Evolutionary conservation across 208 protist genomes (phyloP).

Genomic region (Leishmania guyanensis): DNA sequence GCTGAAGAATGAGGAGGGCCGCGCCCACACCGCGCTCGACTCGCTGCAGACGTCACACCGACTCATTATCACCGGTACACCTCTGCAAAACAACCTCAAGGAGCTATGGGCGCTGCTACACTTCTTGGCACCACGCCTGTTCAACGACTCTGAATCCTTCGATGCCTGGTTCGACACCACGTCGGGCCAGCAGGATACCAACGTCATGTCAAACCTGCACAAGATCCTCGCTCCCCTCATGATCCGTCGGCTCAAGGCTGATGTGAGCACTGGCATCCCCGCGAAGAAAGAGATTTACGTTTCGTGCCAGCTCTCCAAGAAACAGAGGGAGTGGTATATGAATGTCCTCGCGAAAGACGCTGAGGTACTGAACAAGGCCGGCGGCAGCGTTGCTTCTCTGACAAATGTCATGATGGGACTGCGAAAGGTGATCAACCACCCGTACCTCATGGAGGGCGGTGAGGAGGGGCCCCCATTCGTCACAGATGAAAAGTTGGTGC

Average conservation of each 20-base stretch:
- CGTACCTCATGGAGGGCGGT: slow-evolving; percentile 95
- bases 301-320: slow-evolving; percentile 90
- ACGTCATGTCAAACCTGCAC: slow-evolving; percentile 84
- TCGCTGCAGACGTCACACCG: slow-evolving; percentile 85
- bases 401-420: slow-evolving; percentile 91
- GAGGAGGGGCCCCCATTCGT: slow-evolving; percentile 92
- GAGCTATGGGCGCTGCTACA: slow-evolving; percentile 97
- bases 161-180: slow-evolving; percentile 94
- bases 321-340: slow-evolving; percentile 96
- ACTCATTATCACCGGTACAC: slow-evolving; percentile 98
- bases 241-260: slow-evolving; percentile 96
- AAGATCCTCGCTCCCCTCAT: slow-evolving; percentile 96
- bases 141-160: slow-evolving; percentile 87
- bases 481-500: slow-evolving; percentile 91
- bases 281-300: slow-evolving; percentile 98
- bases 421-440: slow-evolving; percentile 96
- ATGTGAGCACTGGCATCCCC: slow-evolving; percentile 96
- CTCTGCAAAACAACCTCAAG: slow-evolving; percentile 97
- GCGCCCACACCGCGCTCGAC: slow-evolving; percentile 64
- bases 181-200: slow-evolving; percentile 79
- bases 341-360: slow-evolving; percentile 95
- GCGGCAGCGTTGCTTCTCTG: slow-evolving; percentile 57
- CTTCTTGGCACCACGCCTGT: slow-evolving; percentile 93
- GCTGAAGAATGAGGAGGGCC: slow-evolving; percentile 92
- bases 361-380: slow-evolving; percentile 92